Evolutionary conservation across 768 basidiomycete genomes (phyloP).

Genomic region (Multifurca ochricompacta): DNA sequence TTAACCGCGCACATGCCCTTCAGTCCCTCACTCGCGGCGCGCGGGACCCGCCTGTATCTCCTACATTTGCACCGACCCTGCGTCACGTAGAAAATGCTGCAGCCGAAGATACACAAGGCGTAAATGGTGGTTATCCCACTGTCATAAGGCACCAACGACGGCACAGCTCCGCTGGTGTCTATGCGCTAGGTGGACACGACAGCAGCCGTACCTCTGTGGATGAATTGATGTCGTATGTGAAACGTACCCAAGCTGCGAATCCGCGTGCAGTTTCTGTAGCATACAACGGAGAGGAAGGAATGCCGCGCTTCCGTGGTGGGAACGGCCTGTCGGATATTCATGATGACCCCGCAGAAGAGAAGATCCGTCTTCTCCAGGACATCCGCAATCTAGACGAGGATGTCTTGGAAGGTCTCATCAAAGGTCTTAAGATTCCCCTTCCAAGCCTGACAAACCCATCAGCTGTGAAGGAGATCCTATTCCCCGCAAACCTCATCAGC

Average conservation of each 20-base stretch:
- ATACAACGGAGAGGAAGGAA: constrained; percentile 74
- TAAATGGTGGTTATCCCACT: constrained; percentile 28
- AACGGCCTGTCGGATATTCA: constrained; percentile 65
- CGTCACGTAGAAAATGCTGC: constrained; percentile 41
- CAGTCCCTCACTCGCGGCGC: constrained; percentile 73
- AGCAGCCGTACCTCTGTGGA: constrained; percentile 68
- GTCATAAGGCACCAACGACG: constrained; percentile 60
- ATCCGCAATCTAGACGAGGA: constrained; percentile 88
- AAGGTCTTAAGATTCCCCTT: constrained; percentile 86
- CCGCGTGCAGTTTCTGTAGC: constrained; percentile 86
- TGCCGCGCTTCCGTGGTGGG: constrained; percentile 54
- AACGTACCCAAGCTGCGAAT: constrained; percentile 60
- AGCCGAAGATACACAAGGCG: constrained; percentile 37
- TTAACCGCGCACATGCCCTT: constrained; percentile 91
- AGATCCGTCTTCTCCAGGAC: constrained; percentile 89
- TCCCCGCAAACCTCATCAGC: constrained; percentile 97
- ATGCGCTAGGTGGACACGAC: constrained; percentile 50
- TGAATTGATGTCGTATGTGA: constrained; percentile 68
- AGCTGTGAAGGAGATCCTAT: constrained; percentile 94
- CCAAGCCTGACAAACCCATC: constrained; percentile 87
- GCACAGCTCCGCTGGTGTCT: constrained; percentile 81
- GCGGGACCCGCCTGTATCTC: constrained; percentile 68
- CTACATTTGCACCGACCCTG: constrained; percentile 77
- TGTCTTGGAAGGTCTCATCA: constrained; percentile 81
- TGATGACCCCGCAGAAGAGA: constrained; percentile 91